Percentiles rank a stretch among this genome's conserved stretches.
Conservation (phyloP, 768 basidiomycete species). For the Pisolithus marmoratus region DNA sequence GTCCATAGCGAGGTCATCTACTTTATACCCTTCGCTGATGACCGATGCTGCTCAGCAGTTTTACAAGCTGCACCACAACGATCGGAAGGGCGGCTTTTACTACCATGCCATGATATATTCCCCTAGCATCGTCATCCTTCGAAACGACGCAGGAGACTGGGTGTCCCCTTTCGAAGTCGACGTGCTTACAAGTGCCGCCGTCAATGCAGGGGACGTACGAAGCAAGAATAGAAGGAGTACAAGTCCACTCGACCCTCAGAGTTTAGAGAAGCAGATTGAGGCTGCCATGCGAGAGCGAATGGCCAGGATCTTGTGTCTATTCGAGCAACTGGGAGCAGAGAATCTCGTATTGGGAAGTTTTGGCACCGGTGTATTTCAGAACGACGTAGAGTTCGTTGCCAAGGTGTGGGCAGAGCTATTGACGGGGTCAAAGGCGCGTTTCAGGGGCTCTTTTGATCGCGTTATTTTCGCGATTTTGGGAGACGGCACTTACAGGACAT, state of each 20-base stretch:
- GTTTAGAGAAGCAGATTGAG: slow-evolving; percentile 35
- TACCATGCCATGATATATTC: slow-evolving; percentile 78
- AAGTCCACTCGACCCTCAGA: not conserved
- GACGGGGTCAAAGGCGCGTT: slow-evolving; percentile 43
- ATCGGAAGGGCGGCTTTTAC: slow-evolving; percentile 52
- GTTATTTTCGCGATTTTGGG: slow-evolving; percentile 67
- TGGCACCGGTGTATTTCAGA: slow-evolving; percentile 39
- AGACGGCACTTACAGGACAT: slow-evolving; percentile 38
- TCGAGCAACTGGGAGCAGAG: slow-evolving; percentile 35
- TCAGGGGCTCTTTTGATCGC: slow-evolving; percentile 50
- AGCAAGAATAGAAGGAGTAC: slow-evolving; percentile 12
- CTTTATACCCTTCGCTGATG: slow-evolving; percentile 58
- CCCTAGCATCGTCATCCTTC: slow-evolving; percentile 55
- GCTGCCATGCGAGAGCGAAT: slow-evolving; percentile 43
- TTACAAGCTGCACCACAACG: slow-evolving; percentile 52
- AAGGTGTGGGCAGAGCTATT: slow-evolving; percentile 43
- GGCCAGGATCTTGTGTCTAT: slow-evolving; percentile 40
- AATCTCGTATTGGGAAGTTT: slow-evolving; percentile 40
- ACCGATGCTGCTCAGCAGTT: slow-evolving; percentile 51
- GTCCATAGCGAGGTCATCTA: slow-evolving; percentile 71
- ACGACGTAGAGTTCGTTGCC: slow-evolving; percentile 36
- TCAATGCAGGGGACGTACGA: slow-evolving; percentile 57
- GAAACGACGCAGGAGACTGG: slow-evolving; percentile 57
- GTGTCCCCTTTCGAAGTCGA: slow-evolving; percentile 54
- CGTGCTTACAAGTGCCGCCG: slow-evolving; percentile 67